These are phyloP conservation scores for Ephemerocybe angulata DNA, from an alignment of 768 basidiomycete species.

Conservation along the genomic window DNA sequence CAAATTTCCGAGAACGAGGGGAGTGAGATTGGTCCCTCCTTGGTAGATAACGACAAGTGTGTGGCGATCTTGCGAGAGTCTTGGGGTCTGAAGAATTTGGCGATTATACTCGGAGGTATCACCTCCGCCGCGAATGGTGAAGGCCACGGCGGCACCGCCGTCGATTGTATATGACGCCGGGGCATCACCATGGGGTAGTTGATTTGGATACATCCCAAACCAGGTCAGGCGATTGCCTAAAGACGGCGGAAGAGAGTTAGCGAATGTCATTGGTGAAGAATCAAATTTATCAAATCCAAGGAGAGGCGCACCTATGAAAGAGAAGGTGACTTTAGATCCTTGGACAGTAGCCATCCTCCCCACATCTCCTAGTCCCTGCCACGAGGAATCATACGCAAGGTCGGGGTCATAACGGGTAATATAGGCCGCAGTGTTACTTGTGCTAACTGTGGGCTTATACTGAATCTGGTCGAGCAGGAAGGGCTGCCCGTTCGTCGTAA, in stretches of 20 bases:
- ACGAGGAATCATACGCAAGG: background rate
- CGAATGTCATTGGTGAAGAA: background rate
- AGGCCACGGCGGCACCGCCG: background rate
- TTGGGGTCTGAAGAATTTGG: background rate
- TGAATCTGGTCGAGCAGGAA: conserved; percentile 6
- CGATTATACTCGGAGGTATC: background rate
- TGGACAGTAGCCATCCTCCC: background rate
- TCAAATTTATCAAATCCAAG: background rate
- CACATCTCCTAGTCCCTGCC: background rate
- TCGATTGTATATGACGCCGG: background rate
- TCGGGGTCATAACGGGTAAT: conserved; percentile 5
- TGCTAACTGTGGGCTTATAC: conserved; percentile 1
- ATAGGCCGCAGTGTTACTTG: background rate
- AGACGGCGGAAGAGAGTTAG: background rate
- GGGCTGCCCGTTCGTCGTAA: background rate
- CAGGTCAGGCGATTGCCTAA: background rate
- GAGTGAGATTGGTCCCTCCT: background rate
- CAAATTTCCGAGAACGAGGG: background rate
- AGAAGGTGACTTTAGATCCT: conserved; percentile 2
- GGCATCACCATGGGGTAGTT: background rate
- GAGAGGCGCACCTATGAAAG: conserved; percentile 1
- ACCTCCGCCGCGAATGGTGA: background rate
- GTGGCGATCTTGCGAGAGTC: background rate
- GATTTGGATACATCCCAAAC: background rate
- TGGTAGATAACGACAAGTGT: background rate